Evolutionary conservation across 176 grass and related monocot genomes (phyloP).

Genomic region (Triticum turgidum): DNA sequence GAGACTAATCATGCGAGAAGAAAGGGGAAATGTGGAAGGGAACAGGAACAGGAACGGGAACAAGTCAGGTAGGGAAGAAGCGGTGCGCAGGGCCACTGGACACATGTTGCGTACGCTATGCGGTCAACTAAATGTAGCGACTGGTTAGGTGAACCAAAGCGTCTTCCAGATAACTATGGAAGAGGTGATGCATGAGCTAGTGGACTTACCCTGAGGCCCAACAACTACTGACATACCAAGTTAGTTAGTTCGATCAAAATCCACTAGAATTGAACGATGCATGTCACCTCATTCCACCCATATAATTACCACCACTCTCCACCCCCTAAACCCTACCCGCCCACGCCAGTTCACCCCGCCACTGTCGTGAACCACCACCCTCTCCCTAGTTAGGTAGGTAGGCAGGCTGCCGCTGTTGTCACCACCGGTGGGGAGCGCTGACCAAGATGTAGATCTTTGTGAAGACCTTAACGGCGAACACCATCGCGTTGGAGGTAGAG

Average conservation of each 20-base stretch:
- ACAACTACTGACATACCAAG: not conserved
- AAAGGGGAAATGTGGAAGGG: too few species aligned
- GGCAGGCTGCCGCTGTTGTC: not conserved
- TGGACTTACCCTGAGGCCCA: constrained; percentile 11
- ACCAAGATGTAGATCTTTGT: constrained; percentile 76
- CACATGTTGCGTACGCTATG: too few species aligned
- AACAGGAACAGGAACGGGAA: too few species aligned
- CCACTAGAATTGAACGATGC: not conserved
- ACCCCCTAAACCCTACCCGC: constrained; percentile 20
- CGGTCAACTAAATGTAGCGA: too few species aligned
- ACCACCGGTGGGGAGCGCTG: not conserved
- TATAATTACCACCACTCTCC: not conserved
- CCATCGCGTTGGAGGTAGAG: constrained; percentile 24
- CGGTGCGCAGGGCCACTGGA: too few species aligned
- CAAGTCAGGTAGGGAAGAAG: too few species aligned
- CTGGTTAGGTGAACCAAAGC: too few species aligned
- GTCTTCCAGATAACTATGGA: too few species aligned
- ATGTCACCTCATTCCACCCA: not conserved
- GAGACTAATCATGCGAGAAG: too few species aligned
- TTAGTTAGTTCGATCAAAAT: not conserved
- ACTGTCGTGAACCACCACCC: not conserved
- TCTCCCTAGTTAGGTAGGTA: not conserved
- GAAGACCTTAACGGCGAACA: constrained; percentile 89
- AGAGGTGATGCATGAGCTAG: too few species aligned
- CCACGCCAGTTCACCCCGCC: not conserved